A percentile compares a stretch with the other conserved stretches of the same genome.
Conservation (phyloP, 2,329 filamentous ascomycete genomes). For the Colletotrichum tamarilloi region DNA sequence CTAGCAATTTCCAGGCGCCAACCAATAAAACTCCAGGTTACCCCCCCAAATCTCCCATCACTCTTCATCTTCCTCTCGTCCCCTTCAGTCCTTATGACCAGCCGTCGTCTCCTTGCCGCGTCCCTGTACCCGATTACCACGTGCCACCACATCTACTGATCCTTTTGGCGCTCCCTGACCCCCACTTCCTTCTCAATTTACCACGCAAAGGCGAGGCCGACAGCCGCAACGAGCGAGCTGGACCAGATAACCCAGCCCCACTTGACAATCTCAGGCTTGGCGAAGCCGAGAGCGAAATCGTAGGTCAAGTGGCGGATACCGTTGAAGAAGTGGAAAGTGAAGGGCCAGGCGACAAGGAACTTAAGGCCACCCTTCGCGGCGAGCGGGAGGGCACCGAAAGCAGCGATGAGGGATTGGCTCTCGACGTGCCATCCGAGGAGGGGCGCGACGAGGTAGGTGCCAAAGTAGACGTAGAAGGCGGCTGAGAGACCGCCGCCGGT, state of each 20-base stretch:
- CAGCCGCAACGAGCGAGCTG: conserved; percentile 53
- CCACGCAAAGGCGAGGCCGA: conserved; percentile 61
- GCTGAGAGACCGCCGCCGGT: conserved; percentile 81
- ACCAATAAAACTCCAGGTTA: conserved; percentile 32
- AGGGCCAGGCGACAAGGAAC: conserved; percentile 68
- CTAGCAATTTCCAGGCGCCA: conserved; percentile 22
- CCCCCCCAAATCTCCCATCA: not conserved
- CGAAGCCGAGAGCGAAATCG: conserved; percentile 63
- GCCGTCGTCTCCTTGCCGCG: too few relatives aligned
- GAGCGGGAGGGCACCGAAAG: conserved; percentile 69
- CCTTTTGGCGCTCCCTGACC: not conserved
- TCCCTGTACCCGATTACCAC: not conserved
- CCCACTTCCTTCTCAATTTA: conserved; percentile 42
- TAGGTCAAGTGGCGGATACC: conserved; percentile 66
- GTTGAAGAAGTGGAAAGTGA: conserved; percentile 67
- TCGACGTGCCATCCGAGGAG: conserved; percentile 74
- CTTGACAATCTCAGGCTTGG: conserved; percentile 57
- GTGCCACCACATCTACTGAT: not conserved
- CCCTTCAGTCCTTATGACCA: not conserved
- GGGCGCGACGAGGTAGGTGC: conserved; percentile 84
- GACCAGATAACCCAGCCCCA: conserved; percentile 62
- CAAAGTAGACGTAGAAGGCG: conserved; percentile 81
- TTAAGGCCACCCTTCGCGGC: conserved; percentile 69
- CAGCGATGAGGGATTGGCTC: conserved; percentile 68
- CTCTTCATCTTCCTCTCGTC: conserved; percentile 10